Evolutionary conservation across 257 asterid species (phyloP), one percentile per base, ranked within the genome.

Genomic region (Parsonsia alboflavescens): DNA sequence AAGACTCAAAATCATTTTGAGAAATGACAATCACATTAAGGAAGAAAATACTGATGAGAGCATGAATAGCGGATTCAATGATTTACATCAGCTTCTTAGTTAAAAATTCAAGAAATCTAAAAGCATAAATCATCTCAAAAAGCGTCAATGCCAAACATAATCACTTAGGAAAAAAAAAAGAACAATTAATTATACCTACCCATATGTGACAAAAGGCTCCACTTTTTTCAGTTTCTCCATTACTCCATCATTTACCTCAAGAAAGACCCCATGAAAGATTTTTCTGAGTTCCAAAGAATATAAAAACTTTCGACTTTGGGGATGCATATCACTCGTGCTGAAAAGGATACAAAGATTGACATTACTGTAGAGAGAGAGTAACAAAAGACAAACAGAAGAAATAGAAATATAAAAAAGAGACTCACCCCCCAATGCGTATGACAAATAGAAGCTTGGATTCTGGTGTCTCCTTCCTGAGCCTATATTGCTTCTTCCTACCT

Each of bases 151-250:
- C 44, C 15, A 5, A 66, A 70, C 64, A 73, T 5, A 33, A 41
- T 28, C 63, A 48, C 36, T 30, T 22, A 28, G 24, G n/a, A 7
- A 57, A 76, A 49, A 44, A 11, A 19, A 44, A 39, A 50, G 11
- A 63, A 56, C 0, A 49, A 73, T 46, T 22, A 75, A 36, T 36
- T 63, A 7, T 53, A 75, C 90, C 44, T 90, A 93, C 98, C 99
- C 99, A 76, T 92, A 94, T 63, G 99, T 90, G 48, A 94, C 85
- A 68, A 79, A 94, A 66, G 97, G 98, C 85, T 91, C 97, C 85
- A 93, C 97, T 80, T 88, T 90, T 73, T 73, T 84, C 85, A 94
- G 84, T 52, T 83, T 78, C 71, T 84, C 93, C 90, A 89, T 80
- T 62, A 85, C 16, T 52, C 84, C 87, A 33, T 80, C 86, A 78